A percentile compares a stretch with the other conserved stretches of the same genome.
These are phyloP conservation scores for Beauveria sp. DNA, from an alignment of 2,329 filamentous ascomycete genomes.

Conservation along the genomic window DNA sequence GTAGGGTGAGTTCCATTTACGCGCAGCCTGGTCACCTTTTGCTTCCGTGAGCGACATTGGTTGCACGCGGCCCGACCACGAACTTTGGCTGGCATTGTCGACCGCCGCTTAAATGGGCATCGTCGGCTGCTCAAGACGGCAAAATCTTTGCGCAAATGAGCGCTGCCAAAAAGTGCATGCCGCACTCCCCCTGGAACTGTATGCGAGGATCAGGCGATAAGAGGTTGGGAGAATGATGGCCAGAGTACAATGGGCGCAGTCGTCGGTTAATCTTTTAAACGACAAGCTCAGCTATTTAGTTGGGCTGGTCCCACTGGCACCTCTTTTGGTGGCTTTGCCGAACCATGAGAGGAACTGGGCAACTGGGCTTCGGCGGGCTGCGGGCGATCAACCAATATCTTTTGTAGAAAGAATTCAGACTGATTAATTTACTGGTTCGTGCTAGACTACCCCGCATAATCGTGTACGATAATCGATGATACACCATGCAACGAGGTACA, in stretches of 20 bases:
- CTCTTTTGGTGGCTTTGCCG: not conserved
- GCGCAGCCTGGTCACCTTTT: conserved; percentile 13
- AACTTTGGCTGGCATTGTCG: not conserved
- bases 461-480: no score
- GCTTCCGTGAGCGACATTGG: conserved; percentile 17
- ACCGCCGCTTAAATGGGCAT: not conserved
- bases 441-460: no score
- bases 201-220: not conserved
- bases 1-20: not conserved
- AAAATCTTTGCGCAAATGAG: not conserved
- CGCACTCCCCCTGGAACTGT: not conserved
- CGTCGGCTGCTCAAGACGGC: not conserved
- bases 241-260: no score
- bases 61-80: conserved; percentile 17
- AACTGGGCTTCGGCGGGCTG: not conserved
- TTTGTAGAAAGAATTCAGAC: no score
- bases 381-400: not conserved
- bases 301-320: not conserved
- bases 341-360: not conserved
- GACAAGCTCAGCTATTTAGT: not conserved
- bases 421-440: no score
- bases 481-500: no score
- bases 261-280: not conserved
- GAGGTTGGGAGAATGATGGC: not conserved
- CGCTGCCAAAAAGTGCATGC: not conserved